phyloP scores from a whole-genome alignment of 2,329 filamentous ascomycete genomes.

The Cercospora sp. region DNA sequence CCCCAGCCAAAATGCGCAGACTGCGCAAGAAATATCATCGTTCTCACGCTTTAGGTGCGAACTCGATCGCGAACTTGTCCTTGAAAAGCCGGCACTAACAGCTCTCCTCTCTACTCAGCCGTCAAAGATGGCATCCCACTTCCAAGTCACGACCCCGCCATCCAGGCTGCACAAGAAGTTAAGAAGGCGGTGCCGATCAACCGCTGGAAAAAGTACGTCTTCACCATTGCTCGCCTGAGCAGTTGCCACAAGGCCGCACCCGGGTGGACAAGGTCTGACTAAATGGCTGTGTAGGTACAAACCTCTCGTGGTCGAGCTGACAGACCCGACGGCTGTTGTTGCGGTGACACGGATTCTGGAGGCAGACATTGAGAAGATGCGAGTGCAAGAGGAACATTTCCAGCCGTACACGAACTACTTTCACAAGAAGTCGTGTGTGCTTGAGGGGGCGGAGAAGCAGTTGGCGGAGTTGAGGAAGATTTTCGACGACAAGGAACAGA shows the following conservation, averaged over 20 bases:
- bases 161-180: neutral
- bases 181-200: neutral
- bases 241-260: neutral
- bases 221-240: neutral
- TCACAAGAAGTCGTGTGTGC: conserved; percentile 2
- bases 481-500: neutral
- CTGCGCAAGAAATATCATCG: neutral
- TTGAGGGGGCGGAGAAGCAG: conserved; percentile 5
- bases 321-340: neutral
- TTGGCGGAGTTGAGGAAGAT: neutral
- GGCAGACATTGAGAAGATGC: neutral
- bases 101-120: neutral
- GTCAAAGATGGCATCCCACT: neutral
- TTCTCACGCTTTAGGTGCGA: neutral
- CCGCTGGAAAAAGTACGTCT: neutral
- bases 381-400: neutral
- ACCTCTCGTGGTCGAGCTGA: neutral
- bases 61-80: neutral
- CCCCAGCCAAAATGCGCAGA: neutral
- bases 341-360: neutral
- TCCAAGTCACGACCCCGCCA: neutral
- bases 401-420: neutral
- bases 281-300: neutral
- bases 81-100: neutral
- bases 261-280: neutral